Base-by-base conservation (phyloP, 495 filamentous ascomycete species). In the Jackrogersella multiformis region DNA sequence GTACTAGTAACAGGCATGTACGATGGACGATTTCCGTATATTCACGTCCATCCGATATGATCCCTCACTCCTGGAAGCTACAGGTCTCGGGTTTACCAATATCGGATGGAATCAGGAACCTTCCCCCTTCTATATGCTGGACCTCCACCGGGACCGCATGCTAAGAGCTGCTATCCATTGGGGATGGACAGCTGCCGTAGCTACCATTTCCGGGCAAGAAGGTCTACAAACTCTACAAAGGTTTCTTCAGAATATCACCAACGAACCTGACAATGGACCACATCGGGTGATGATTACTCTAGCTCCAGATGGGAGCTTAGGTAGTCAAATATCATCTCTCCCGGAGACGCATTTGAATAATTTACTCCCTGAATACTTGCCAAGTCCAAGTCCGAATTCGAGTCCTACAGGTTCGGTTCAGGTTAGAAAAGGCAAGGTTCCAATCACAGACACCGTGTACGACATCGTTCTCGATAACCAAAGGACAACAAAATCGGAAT, bases 61-160 rank as follows among this genome's bases (percentile, higher is more conserved):
- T 68, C 87, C 86, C 7, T 66, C 73, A 5, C 87, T 96, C 26
- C 76, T 82, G 5, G 51, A 73, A 46, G 63, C 78, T 13, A 60
- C 77, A 7, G 55, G 41, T 26, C 71, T 70, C 23, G 74, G 71
- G 4, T 74, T 81, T 64, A 34, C 53, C 20, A 48, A 80, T 52
- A 61, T 69, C 23, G 66, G 79, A 35, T 80, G 82, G 78, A 81
- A 85, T 41, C 63, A 72, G 52, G 77, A 81, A 16, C 63, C 80
- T 16, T 88, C 86, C n/a, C 87, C 87, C 1, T 90, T 95, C 71
- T 97, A 97, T 79, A 91, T 97, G 80, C 84, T 96, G 10, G 77
- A 85, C 42, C 89, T 89, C 76, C 94, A 98, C 75, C 87, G 86
- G 18, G 90, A 95, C 70, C 92, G 84, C 54, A 86, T 97, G 71